Evolutionary conservation across 225 moss, liverwort and hornwort genomes (phyloP).

Genomic region (Lunularia cruciata): DNA sequence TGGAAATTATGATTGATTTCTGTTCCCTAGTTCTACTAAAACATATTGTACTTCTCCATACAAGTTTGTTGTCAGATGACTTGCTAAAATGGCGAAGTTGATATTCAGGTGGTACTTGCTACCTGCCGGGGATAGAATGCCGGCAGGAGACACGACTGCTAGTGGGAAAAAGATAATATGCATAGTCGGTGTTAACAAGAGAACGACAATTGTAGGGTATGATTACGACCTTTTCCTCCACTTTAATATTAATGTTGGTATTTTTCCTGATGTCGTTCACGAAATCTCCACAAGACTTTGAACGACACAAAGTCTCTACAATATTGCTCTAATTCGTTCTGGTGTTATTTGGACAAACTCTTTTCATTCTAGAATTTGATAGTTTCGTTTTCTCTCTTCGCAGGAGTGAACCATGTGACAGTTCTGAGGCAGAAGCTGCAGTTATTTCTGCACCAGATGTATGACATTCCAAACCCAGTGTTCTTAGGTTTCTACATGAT

Average conservation of each 20-base stretch:
- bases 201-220: constrained; percentile 62
- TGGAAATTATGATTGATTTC: too few relatives aligned
- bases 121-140: constrained; percentile 68
- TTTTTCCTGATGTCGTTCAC: too few relatives aligned
- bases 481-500: too few relatives aligned
- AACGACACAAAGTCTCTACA: not conserved
- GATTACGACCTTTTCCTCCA: not conserved
- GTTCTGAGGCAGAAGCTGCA: constrained; percentile 31
- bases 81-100: not conserved
- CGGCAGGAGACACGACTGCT: constrained; percentile 48
- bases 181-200: constrained; percentile 40
- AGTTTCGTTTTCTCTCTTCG: not conserved
- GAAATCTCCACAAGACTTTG: not conserved
- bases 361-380: not conserved
- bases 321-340: not conserved
- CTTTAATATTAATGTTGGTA: too few relatives aligned
- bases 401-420: constrained; percentile 50
- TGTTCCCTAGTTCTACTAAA: too few relatives aligned
- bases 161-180: constrained; percentile 57
- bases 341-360: not conserved
- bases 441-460: constrained; percentile 54
- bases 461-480: not conserved
- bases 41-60: too few relatives aligned
- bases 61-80: not conserved
- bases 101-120: constrained; percentile 70